Evolutionary conservation across 2,329 filamentous ascomycete genomes (phyloP), one percentile per base, ranked within the genome.

Genomic region (Aureobasidium subglaciale): DNA sequence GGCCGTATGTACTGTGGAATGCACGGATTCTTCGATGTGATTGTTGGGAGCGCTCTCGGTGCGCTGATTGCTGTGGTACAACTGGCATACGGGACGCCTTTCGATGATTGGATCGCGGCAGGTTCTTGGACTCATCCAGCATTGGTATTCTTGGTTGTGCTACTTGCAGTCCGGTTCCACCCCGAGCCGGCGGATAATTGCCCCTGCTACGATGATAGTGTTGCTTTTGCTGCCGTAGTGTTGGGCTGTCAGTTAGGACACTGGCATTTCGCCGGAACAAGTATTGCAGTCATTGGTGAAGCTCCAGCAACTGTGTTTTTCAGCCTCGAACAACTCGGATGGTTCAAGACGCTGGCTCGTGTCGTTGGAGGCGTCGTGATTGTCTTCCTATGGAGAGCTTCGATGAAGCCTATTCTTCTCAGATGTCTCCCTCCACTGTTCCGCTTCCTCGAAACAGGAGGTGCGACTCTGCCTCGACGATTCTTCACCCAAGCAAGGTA

Each of bases 101-200:
- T 95, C 57, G 88, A 95, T 61, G 72, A 78, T 16, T 92, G 84
- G 73, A 78, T 96, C 61, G 78, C 85, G 59, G 76, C 77, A 16
- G 84, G 82, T 58, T 77, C 78, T 20, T 85, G 83, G 75, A 68
- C 77, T n/a, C 83, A 84, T 10, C 81, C 89, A 1, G 64, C 85
- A 0, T 69, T 86, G 13, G 76, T 87, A 1, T 78, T 84, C 1
- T 62, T 90, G 15, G 67, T 85, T 18, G 82, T 96, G 42, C 78
- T 93, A 56, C 73, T 86, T 7, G 78, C 96, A 7, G 87, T 97
- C 22, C 84, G 92, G 56, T 85, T 96, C 29, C 92, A 99, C 65
- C 93, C 93, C 0, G 93, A 99, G 66, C 93, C 93, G 0, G 93
- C 90, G 1, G 93, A 99, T 68, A 90, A 96, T 68, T 99, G 93